Conservation (phyloP, 495 filamentous ascomycete genomes). For the Glarea lozoyensis region DNA sequence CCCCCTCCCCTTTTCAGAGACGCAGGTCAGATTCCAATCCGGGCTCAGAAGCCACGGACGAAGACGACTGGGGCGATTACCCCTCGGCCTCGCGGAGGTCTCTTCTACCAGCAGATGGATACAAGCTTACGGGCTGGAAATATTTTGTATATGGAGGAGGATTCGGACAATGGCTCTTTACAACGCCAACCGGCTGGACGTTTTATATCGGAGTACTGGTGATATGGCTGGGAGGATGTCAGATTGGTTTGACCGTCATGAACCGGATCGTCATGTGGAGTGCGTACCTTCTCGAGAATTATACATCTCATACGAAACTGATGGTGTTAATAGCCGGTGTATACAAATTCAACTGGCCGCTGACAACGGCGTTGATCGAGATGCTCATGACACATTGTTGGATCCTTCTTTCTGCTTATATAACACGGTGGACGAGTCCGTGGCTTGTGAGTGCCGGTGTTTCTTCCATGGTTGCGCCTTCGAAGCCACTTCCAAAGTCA, state of each 20-base stretch:
- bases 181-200: constrained; percentile 38
- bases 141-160: constrained; percentile 29
- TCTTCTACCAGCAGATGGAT: constrained; percentile 21
- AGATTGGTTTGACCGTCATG: constrained; percentile 35
- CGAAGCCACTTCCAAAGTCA: constrained; percentile 19
- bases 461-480: constrained; percentile 22
- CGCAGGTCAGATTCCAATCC: constrained; percentile 21
- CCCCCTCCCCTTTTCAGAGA: constrained; percentile 29
- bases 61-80: constrained; percentile 24
- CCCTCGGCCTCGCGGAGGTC: constrained; percentile 2
- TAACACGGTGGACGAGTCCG: constrained; percentile 17
- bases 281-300: constrained; percentile 19
- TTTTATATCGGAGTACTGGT: constrained; percentile 38
- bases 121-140: constrained; percentile 21
- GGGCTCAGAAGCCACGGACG: constrained; percentile 25
- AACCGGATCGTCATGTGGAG: constrained; percentile 37
- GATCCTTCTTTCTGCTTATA: constrained; percentile 17
- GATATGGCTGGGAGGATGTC: constrained; percentile 31
- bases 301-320: constrained; percentile 20
- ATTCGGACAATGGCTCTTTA: constrained; percentile 39
- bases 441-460: constrained; percentile 15
- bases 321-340: constrained; percentile 32
- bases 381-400: constrained; percentile 31
- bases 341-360: constrained; percentile 44
- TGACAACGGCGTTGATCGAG: constrained; percentile 39